These are phyloP conservation scores for Russula ochroleuca DNA, from an alignment of 768 basidiomycete species.

Conservation along the genomic window DNA sequence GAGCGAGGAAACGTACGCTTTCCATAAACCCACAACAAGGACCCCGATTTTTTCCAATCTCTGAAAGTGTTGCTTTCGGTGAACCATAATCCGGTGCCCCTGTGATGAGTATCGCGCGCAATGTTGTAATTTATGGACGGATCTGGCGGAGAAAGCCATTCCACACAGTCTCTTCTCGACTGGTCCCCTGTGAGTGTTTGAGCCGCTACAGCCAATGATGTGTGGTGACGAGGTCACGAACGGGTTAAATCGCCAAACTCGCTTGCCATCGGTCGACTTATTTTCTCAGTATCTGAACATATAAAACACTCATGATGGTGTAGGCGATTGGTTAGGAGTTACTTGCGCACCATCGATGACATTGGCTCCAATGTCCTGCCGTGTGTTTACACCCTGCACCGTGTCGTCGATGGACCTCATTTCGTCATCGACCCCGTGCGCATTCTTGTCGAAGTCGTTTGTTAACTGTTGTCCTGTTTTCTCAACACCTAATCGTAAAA, in stretches of 20 bases:
- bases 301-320: background rate
- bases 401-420: background rate
- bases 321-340: background rate
- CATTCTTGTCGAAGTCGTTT: background rate
- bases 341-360: background rate
- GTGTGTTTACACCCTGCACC: too few relatives aligned
- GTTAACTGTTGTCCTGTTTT: background rate
- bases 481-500: background rate
- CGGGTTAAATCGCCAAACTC: background rate
- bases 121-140: background rate
- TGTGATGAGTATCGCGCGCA: background rate
- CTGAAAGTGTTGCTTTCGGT: background rate
- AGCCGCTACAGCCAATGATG: background rate
- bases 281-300: background rate
- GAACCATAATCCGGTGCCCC: background rate
- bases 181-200: background rate
- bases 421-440: background rate
- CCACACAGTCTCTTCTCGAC: background rate
- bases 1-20: background rate
- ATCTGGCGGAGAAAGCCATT: constrained; percentile 5
- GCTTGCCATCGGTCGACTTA: background rate
- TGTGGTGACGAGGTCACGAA: background rate
- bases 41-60: background rate
- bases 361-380: too few relatives aligned
- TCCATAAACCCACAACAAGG: background rate